These are phyloP conservation scores for Amoebophrya sp. DNA, from an alignment of 169 alveolate genomes.

Conservation along the genomic window DNA sequence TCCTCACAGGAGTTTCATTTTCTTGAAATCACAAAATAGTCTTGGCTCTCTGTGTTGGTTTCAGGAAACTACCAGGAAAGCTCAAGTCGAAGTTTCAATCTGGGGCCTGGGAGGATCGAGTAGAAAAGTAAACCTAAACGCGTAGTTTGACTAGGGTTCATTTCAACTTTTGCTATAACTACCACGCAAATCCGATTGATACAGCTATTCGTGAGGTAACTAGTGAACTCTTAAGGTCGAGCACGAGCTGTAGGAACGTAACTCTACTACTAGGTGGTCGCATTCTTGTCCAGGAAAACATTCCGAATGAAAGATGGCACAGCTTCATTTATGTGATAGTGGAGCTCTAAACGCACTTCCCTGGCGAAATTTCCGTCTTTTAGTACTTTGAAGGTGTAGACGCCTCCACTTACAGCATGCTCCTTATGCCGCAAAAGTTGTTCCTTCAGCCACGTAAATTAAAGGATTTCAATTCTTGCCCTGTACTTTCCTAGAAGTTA, in stretches of 20 bases:
- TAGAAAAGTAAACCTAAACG: background rate
- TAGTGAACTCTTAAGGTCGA: too few species aligned
- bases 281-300: background rate
- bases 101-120: too few species aligned
- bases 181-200: background rate
- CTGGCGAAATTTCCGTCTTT: background rate
- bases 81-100: too few species aligned
- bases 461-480: background rate
- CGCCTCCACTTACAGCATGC: background rate
- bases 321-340: background rate
- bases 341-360: background rate
- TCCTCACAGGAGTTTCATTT: too few species aligned
- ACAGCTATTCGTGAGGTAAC: background rate
- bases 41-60: too few species aligned
- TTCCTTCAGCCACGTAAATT: background rate
- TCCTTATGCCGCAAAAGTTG: background rate
- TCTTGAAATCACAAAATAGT: too few species aligned
- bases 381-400: background rate
- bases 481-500: background rate
- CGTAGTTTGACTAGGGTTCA: background rate
- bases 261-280: too few species aligned
- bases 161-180: background rate
- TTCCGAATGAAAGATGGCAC: background rate
- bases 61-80: too few species aligned
- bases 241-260: background rate